Evolutionary conservation across 495 filamentous ascomycete genomes (phyloP), one percentile per base, ranked within the genome.

Genomic region (Acidiella bohemica): DNA sequence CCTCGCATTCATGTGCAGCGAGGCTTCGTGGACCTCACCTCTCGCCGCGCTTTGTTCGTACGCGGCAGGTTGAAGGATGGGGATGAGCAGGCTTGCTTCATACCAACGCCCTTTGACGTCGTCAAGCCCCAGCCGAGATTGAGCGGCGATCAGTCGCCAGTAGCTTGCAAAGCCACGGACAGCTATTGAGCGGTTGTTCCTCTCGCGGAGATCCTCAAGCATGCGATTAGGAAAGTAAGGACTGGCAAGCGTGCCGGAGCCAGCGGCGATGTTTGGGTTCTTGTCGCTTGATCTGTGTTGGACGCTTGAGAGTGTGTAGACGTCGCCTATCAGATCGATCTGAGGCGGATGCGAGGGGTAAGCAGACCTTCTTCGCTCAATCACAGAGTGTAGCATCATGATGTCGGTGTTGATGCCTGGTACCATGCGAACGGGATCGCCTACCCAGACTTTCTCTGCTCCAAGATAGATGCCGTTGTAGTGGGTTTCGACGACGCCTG

Each of bases 101-200:
- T 78, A 78, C 74, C 74, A 78, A 11, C 74, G 62, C 5, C 74
- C 73, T 48, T 74, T 75, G 48, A 78, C 54, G 23, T 76, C 68
- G n/a, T 56, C 50, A 2, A 76, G 48, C 4, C 52, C 53, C 44
- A 65, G 48, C 17, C 47, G 58, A 17, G 49, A 37, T 23, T 49
- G 44, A 6, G 54, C 34, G 20, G 60, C 46, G 1, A 59, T 40
- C 18, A 71, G 49, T 32, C 63, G 60, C 68, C 67, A 73, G 51
- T 61, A 68, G 26, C 49, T 63, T 6, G 57, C 44, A 0, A 43
- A 44, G 23, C 55, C 49, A 22, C 57, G 54, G 7, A 55, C 52
- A 1, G 55, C 51, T 34, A 61, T 53, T n/a, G 65, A 64, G 28
- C 56, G 48, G 18, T 53, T 50, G 41, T 73, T 74, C 20, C 68